Evolutionary conservation across 1,284 basidiomycete genomes (phyloP), one percentile per base, ranked within the genome.

Genomic region (Pulchroboletus neoregius): DNA sequence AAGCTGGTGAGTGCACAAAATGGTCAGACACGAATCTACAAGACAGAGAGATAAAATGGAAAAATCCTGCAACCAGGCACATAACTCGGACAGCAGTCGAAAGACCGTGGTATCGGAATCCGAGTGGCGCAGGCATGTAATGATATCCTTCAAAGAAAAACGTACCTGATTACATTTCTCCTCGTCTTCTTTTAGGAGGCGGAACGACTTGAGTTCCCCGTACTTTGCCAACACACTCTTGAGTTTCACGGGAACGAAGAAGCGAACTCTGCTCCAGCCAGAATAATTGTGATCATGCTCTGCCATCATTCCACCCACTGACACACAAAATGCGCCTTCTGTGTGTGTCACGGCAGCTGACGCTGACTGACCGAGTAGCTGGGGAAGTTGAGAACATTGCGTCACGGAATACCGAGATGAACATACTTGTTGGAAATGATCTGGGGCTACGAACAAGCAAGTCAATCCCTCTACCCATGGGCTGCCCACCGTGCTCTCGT

Each of bases 321-420:
- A 65, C n/a, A 78, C 63, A 15, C 60, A 58, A 37, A 78, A 68
- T 4, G 64, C 53, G 10, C 72, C 73, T 43, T 77, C 74, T 33
- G 59, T 68, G 45, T 59, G 65, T 5, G 67, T 66, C 31, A 75
- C 58, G 38, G 68, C 65, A 1, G 58, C 54, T 4, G 71, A 69
- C 0, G 62, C 57, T 2, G 71, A 68, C 39, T 64, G 63, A 13
- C 72, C 75, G 20, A 68, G 64, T 41, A 74, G 60, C 74, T 77
- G 41, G n/a, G 15, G 22, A 34, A 16, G 28, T 43, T 52, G 36
- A 50, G 52, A 37, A 46, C 5, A 15, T 4, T 33, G 32, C 4
- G 22, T 24, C 5, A 41, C 5, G 39, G 34, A 37, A 33, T 20
- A 15, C n/a, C 10, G 18, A 42, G 27, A 30, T 10, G 24, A 27